Evolutionary conservation across 2,329 filamentous ascomycete species (phyloP).

Genomic region (Cryphonectria japonica): DNA sequence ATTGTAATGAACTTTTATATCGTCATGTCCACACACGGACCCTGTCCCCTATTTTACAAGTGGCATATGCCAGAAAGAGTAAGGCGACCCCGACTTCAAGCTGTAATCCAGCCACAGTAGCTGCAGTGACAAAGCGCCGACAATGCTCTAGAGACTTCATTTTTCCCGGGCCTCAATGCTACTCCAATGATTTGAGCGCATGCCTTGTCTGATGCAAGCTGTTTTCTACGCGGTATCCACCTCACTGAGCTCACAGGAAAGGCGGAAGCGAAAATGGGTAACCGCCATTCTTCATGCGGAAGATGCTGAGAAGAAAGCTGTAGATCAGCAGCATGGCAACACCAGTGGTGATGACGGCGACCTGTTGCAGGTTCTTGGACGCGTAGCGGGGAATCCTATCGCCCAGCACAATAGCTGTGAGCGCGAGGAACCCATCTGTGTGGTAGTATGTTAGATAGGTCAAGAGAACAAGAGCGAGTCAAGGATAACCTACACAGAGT

Average conservation of each 20-base stretch:
- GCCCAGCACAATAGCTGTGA: slow-evolving; percentile 87
- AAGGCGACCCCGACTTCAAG: too few relatives aligned
- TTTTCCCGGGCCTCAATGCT: not conserved
- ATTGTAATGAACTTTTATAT: not conserved
- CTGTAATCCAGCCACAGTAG: not conserved
- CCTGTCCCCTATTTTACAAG: not conserved
- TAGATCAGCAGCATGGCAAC: slow-evolving; percentile 80
- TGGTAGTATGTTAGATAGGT: slow-evolving; percentile 32
- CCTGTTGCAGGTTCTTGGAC: slow-evolving; percentile 76
- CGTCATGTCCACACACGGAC: not conserved
- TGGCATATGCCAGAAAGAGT: not conserved
- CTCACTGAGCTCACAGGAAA: slow-evolving; percentile 59
- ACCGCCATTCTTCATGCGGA: slow-evolving; percentile 90
- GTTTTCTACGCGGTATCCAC: not conserved
- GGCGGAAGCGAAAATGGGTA: slow-evolving; percentile 95
- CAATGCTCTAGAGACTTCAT: not conserved
- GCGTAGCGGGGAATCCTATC: slow-evolving; percentile 90
- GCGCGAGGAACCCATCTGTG: slow-evolving; percentile 72
- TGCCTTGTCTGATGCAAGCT: not conserved
- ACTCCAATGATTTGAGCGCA: not conserved
- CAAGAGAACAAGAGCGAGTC: slow-evolving; percentile 3
- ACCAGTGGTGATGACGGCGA: slow-evolving; percentile 80
- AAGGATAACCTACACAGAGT: slow-evolving; percentile 73
- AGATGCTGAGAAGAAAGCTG: slow-evolving; percentile 91
- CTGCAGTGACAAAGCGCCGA: not conserved